Evolutionary conservation across 1,284 basidiomycete species (phyloP).

Genomic region (Apiotrichum mycotoxinovorans): DNA sequence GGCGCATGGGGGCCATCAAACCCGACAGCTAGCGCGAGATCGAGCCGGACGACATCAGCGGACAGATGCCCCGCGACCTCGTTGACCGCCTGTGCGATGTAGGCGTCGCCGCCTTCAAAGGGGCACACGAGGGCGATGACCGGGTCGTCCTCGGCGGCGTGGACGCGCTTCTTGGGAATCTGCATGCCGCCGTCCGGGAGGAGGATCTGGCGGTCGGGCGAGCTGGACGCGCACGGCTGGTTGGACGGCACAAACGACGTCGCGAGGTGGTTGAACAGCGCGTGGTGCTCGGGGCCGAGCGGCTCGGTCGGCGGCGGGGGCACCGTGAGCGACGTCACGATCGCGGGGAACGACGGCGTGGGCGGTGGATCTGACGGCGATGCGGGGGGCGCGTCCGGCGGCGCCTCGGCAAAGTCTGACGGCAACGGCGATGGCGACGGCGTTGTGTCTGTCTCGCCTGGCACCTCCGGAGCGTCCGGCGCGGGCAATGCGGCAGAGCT

Average conservation of each 20-base stretch:
- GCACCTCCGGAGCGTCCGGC: no score
- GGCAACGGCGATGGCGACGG: neutral
- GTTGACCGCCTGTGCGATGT: conserved; percentile 70
- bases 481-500: neutral
- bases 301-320: conserved; percentile 6
- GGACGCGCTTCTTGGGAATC: neutral
- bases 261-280: conserved; percentile 22
- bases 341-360: conserved; percentile 11
- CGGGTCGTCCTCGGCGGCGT: conserved; percentile 46
- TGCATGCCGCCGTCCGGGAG: neutral
- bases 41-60: conserved; percentile 74
- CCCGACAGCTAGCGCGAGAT: conserved; percentile 60
- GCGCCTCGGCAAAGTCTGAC: neutral
- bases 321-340: conserved; percentile 15
- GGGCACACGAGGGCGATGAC: conserved; percentile 77
- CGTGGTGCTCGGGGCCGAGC: conserved; percentile 13
- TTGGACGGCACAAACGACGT: conserved; percentile 19
- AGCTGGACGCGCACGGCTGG: conserved; percentile 8
- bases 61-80: conserved; percentile 67
- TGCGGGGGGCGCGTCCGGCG: neutral
- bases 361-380: neutral
- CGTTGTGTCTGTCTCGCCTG: no score
- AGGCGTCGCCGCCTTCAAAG: conserved; percentile 74
- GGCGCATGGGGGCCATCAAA: conserved; percentile 57
- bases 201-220: neutral